These are phyloP conservation scores for Fusarium setosum DNA, from an alignment of 2,329 filamentous ascomycete genomes.

Conservation along the genomic window DNA sequence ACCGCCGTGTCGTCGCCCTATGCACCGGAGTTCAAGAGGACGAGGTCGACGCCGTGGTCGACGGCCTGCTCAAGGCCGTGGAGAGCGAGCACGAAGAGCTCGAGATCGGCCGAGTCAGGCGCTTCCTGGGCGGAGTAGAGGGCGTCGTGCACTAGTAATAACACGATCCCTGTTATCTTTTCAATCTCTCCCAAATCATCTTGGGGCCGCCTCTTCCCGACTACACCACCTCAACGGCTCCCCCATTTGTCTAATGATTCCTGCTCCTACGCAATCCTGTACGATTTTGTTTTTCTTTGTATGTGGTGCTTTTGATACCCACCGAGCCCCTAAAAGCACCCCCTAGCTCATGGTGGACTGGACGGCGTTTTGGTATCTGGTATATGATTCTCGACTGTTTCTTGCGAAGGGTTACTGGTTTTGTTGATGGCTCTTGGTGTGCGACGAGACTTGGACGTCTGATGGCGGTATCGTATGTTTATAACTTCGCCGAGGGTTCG, in stretches of 20 bases:
- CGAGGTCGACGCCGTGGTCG: conserved; percentile 83
- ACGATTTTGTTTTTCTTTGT: conserved; percentile 29
- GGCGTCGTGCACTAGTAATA: conserved; percentile 60
- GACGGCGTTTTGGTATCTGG: conserved; percentile 28
- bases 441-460: conserved; percentile 21
- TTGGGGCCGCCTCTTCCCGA: neutral
- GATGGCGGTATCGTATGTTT: neutral
- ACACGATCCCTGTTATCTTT: neutral
- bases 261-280: conserved; percentile 15
- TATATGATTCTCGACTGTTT: conserved; percentile 2
- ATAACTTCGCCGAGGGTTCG: neutral
- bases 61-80: conserved; percentile 84
- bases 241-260: conserved; percentile 35
- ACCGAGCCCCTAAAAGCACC: conserved; percentile 37
- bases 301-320: conserved; percentile 43
- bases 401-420: neutral
- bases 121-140: conserved; percentile 85
- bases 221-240: neutral
- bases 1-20: conserved; percentile 86
- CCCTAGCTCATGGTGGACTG: conserved; percentile 34
- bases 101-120: conserved; percentile 80
- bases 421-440: conserved; percentile 13
- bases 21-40: conserved; percentile 84
- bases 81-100: conserved; percentile 86
- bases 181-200: neutral